Percentiles rank a stretch among this genome's conserved stretches.
Evolutionary conservation across 805 yeast genomes (phyloP).

Genomic region (Cyberlindnera amylophila): DNA sequence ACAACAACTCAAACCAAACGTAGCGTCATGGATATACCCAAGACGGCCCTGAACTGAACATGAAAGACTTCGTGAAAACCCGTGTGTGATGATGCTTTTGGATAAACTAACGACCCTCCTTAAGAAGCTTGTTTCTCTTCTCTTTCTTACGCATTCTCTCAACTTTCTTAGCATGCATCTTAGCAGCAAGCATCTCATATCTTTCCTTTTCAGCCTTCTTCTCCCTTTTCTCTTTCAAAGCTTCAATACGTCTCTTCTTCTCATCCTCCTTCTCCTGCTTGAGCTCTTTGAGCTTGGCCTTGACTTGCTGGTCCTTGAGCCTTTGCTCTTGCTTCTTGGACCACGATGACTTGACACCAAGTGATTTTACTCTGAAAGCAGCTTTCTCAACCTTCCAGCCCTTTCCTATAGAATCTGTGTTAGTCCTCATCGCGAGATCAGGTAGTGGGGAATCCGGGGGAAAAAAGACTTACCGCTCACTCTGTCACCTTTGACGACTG

Average conservation of each 20-base stretch:
- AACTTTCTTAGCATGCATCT: conserved; percentile 88
- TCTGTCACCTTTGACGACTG: conserved; percentile 21
- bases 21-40: too few relatives aligned
- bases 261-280: conserved; percentile 73
- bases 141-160: conserved; percentile 88
- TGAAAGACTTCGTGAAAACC: too few relatives aligned
- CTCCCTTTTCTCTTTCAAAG: conserved; percentile 68
- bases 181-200: conserved; percentile 73
- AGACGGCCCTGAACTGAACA: too few relatives aligned
- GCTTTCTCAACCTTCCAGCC: conserved; percentile 67
- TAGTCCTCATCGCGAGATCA: background rate
- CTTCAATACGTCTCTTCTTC: conserved; percentile 49
- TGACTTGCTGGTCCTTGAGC: conserved; percentile 60
- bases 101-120: conserved; percentile 59
- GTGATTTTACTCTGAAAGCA: conserved; percentile 55
- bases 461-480: conserved; percentile 22
- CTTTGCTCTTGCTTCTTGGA: conserved; percentile 63
- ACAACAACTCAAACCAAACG: too few relatives aligned
- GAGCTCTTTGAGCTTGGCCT: conserved; percentile 64
- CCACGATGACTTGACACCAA: conserved; percentile 63
- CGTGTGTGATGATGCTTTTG: too few relatives aligned
- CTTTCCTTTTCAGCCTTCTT: conserved; percentile 87
- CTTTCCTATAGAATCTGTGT: conserved; percentile 43
- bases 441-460: background rate
- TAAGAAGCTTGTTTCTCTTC: conserved; percentile 89